A percentile compares a stretch with the other conserved stretches of the same genome.
Evolutionary conservation across 768 basidiomycete genomes (phyloP).

Genomic region (Hydnomerulius pinastri): DNA sequence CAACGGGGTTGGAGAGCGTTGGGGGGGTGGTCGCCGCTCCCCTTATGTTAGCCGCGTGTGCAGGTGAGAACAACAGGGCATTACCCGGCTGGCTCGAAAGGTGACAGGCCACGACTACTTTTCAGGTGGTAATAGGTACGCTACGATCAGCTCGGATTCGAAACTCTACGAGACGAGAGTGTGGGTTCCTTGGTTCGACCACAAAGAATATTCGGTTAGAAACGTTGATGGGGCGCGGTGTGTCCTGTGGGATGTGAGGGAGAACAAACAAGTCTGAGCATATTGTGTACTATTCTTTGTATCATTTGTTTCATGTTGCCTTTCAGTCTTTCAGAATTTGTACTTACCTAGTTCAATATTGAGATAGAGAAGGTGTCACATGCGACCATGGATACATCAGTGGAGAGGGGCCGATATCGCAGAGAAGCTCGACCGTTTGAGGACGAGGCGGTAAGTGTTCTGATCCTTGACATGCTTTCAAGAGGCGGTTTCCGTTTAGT

Average conservation of each 20-base stretch:
- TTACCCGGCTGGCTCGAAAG: not conserved
- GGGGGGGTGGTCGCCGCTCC: conserved; percentile 5
- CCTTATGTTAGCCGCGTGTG: conserved; percentile 12
- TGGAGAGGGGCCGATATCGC: too few species aligned
- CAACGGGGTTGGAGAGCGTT: conserved; percentile 1
- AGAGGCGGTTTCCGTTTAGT: too few species aligned
- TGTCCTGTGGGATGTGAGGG: conserved; percentile 20
- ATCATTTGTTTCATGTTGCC: not conserved
- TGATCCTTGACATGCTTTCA: too few species aligned
- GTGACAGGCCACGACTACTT: too few species aligned
- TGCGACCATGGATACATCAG: too few species aligned
- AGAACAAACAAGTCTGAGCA: conserved; percentile 12
- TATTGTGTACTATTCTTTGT: too few species aligned
- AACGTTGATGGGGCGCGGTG: not conserved
- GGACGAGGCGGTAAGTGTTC: too few species aligned
- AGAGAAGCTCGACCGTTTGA: too few species aligned
- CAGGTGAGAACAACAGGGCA: not conserved
- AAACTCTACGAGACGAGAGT: conserved; percentile 18
- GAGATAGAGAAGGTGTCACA: too few species aligned
- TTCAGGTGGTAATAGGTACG: conserved; percentile 13
- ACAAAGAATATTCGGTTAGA: conserved; percentile 21
- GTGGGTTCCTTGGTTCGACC: conserved; percentile 24
- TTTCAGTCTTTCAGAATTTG: not conserved
- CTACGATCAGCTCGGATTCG: not conserved
- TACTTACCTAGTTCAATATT: too few species aligned